Evolutionary conservation across 352 stramenopile species (phyloP).

Genomic region (Pythium sukuiense): DNA sequence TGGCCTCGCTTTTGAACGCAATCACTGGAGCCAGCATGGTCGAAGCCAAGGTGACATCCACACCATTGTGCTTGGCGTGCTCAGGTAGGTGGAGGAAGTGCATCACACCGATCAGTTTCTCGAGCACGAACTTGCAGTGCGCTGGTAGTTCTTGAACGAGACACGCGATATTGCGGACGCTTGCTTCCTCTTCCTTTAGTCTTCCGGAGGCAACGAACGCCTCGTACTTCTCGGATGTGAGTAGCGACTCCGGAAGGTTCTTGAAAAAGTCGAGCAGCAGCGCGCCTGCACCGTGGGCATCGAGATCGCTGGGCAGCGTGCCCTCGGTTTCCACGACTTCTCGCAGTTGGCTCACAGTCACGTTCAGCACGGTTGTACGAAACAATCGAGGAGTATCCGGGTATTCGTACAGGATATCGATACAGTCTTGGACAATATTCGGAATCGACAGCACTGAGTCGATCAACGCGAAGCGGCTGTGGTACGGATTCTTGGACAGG

Average conservation of each 20-base stretch:
- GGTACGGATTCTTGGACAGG: constrained; percentile 78
- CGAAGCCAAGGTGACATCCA: constrained; percentile 62
- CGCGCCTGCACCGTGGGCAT: constrained; percentile 63
- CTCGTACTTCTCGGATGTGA: constrained; percentile 81
- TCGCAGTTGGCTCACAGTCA: constrained; percentile 67
- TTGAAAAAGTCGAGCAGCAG: constrained; percentile 81
- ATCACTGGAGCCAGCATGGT: constrained; percentile 73
- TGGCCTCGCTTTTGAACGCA: constrained; percentile 71
- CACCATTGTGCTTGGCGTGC: constrained; percentile 58
- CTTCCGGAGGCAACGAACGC: constrained; percentile 73
- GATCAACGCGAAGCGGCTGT: constrained; percentile 78
- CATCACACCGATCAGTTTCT: constrained; percentile 69
- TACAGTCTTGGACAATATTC: constrained; percentile 78
- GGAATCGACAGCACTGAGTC: constrained; percentile 69
- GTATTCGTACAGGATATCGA: constrained; percentile 63
- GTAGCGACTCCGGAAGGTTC: constrained; percentile 68
- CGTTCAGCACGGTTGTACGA: constrained; percentile 72
- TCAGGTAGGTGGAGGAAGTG: constrained; percentile 63
- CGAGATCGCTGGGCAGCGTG: constrained; percentile 53
- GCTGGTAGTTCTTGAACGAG: constrained; percentile 75
- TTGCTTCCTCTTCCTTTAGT: constrained; percentile 70
- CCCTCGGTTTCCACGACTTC: constrained; percentile 76
- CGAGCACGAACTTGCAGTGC: constrained; percentile 70
- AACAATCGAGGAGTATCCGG: constrained; percentile 72
- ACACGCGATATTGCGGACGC: constrained; percentile 75